Conservation (phyloP, 129 eudicot genomes). For the Kitagawia praeruptora region DNA sequence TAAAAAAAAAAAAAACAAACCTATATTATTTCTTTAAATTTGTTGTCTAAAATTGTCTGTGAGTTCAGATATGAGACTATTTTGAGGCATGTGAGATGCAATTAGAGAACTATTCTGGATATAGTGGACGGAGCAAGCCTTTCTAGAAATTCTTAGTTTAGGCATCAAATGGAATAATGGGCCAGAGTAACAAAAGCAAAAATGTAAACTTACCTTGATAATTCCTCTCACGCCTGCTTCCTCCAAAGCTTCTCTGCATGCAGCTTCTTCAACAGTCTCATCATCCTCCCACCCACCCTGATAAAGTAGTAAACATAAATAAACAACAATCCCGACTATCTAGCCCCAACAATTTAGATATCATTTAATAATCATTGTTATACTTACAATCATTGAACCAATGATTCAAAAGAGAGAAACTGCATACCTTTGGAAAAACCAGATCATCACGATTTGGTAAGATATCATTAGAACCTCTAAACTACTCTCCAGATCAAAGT, state of each 20-base stretch:
- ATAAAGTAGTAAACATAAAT: background rate
- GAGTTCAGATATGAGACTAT: background rate
- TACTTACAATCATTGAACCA: slow-evolving; percentile 7
- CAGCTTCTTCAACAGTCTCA: slow-evolving; percentile 65
- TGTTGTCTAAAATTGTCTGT: background rate
- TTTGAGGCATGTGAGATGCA: background rate
- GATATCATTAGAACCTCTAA: slow-evolving; percentile 62
- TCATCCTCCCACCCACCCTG: slow-evolving; percentile 82
- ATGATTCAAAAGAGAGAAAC: background rate
- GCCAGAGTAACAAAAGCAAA: background rate
- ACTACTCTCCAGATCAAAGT: slow-evolving; percentile 12
- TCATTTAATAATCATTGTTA: background rate
- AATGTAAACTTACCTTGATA: slow-evolving; percentile 29
- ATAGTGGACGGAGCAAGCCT: background rate
- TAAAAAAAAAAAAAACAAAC: too few relatives aligned
- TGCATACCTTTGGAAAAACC: slow-evolving; percentile 58
- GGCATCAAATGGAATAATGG: background rate
- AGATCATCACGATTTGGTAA: slow-evolving; percentile 53
- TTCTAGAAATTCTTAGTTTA: background rate
- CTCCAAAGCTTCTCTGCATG: slow-evolving; percentile 67
- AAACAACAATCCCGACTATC: background rate
- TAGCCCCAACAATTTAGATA: background rate
- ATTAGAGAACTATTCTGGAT: background rate
- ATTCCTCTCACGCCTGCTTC: slow-evolving; percentile 68
- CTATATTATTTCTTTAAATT: background rate